Evolutionary conservation across 2,329 filamentous ascomycete genomes (phyloP), one percentile per base, ranked within the genome.

Genomic region (Nakataea oryzae): DNA sequence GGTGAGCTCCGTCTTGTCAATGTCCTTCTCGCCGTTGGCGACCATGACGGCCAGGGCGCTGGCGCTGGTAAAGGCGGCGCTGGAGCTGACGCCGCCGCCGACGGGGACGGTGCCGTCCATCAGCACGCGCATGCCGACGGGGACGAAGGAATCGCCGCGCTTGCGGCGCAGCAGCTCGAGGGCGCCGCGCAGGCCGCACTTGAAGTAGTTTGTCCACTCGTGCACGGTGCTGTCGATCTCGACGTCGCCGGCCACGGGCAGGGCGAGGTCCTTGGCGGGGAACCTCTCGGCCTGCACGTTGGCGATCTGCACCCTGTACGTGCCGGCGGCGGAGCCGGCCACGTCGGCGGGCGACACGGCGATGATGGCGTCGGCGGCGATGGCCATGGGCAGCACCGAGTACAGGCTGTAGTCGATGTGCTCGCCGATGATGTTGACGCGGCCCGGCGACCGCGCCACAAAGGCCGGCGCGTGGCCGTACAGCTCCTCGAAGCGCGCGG

Each of bases 151-250:
- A 12, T 79, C 77, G 41, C 84, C 83, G 32, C 81, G 71, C 72
- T 88, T 88, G 75, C 86, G 85, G 71, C 85, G 82, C 66, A 99
- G 78, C 63, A 96, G 80, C 69, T 90, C 84, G 62, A 96, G 76
- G 0, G 93, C 93, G 32, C 93, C 95, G 47, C 85, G 81, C 59
- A 97, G 79, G 0, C 95, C 95, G 61, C 91, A 90, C 78, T 95
- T 96, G 84, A 99, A 97, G 81, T 99, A 99, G 74, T 97, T 99
- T 63, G 91, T 90, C 95, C 95, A 99, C 76, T 97, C 92, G 67
- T 96, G 89, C 67, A 88, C 84, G 24, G 86, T 86, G 9, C 91
- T 84, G 74, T 97, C 92, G 69, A 99, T 96, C 27, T 66, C 83
- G n/a, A 93, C 81, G 30, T 54, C 50, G 13, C 81, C 79, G 65